Evolutionary conservation across 2,329 filamentous ascomycete species (phyloP), one percentile per base, ranked within the genome.

Genomic region (Colletotrichum somersetense): DNA sequence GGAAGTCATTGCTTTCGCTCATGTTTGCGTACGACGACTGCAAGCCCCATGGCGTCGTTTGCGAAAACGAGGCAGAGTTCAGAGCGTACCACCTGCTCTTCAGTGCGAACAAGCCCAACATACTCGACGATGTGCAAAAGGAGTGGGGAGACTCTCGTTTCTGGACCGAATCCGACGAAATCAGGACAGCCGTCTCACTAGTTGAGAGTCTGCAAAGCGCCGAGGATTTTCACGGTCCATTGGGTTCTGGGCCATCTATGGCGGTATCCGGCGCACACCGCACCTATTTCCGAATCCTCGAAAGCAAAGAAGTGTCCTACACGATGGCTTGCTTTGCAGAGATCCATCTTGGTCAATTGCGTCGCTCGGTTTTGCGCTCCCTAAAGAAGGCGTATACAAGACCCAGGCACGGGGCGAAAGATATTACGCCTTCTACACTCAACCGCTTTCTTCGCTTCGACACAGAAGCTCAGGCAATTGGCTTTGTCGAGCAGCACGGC

Each of bases 311-410:
- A 20, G 87, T 91, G 2, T 92, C 91, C 0, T 92, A 92, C 77
- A 91, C 89, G 1, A 91, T 92, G 89, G 91, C 90, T 18, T 92
- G 91, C 75, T 88, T 92, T 72, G 90, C 90, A 8, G 90, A 92
- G 76, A 88, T 90, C n/a, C 89, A 91, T 76, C 91, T 92, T 70
- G 87, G 88, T 52, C 83, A 85, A 46, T 82, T 92, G 42, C 89
- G 91, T 52, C 88, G 89, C 66, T 85, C 86, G 16, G 87, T 91
- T 20, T 78, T 92, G 23, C 85, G 85, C 66, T 86, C 87, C 20
- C 81, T 92, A 30, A 85, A 87, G 62, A 84, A 82, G 66, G 85
- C 87, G 1, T 89, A 91, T 73, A 84, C 87, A 1, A 85, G 89
- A 68, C 87, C 88, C 33, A 85, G 88, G 71, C 87, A 88, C 63